Evolutionary conservation across 2,329 filamentous ascomycete species (phyloP).

Genomic region (Ophiostoma sp.): DNA sequence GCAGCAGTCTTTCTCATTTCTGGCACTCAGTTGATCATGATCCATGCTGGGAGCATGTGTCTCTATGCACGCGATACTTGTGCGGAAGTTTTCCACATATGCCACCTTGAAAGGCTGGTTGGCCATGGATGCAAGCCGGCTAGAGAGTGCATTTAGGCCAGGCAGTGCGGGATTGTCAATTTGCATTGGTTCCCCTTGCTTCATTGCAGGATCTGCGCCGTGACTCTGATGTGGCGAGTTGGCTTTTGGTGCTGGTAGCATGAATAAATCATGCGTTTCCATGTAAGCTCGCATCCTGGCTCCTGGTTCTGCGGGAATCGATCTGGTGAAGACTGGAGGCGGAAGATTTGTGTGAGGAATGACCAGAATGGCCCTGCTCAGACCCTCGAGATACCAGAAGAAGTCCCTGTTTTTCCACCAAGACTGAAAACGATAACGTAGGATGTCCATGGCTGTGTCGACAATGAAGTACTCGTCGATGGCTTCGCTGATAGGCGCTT

Average conservation of each 20-base stretch:
- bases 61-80: background rate
- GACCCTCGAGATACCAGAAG: slow-evolving; percentile 1
- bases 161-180: background rate
- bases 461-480: background rate
- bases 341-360: background rate
- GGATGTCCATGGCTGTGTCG: background rate
- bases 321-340: background rate
- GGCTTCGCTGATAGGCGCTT: background rate
- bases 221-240: background rate
- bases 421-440: background rate
- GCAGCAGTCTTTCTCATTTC: background rate
- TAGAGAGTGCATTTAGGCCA: background rate
- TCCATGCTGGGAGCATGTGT: too few relatives aligned
- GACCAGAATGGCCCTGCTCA: background rate
- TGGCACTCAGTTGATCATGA: too few relatives aligned
- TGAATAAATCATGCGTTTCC: background rate
- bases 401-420: slow-evolving; percentile 16
- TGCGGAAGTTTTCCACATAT: background rate
- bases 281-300: background rate
- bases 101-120: slow-evolving; percentile 6
- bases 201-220: background rate
- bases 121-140: slow-evolving; percentile 8
- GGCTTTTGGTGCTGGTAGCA: background rate
- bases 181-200: background rate
- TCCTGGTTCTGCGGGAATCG: background rate